These are phyloP conservation scores for Alternaria novae-zelandiae DNA, from an alignment of 2,329 filamentous ascomycete species.

Conservation along the genomic window DNA sequence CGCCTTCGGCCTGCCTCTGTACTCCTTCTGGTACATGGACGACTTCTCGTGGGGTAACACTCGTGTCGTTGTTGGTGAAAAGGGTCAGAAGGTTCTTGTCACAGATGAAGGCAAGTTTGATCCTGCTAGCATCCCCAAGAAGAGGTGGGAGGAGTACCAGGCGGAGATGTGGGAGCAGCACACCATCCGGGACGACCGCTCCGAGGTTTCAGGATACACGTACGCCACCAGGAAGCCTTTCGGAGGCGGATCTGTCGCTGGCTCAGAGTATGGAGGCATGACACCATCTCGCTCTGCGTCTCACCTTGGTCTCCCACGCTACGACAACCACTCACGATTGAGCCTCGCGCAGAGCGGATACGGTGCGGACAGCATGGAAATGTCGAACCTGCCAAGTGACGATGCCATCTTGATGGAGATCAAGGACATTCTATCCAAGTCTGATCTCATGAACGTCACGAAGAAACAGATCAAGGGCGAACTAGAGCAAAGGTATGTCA, in stretches of 20 bases:
- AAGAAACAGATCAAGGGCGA: slow-evolving; percentile 98
- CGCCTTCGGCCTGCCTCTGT: slow-evolving; percentile 86
- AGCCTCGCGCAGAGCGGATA: slow-evolving; percentile 66
- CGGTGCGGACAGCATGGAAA: slow-evolving; percentile 66
- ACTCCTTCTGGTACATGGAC: slow-evolving; percentile 99
- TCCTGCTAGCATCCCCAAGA: slow-evolving; percentile 87
- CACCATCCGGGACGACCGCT: slow-evolving; percentile 80
- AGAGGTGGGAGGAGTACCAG: slow-evolving; percentile 99
- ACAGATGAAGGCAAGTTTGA: slow-evolving; percentile 99
- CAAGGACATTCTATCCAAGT: slow-evolving; percentile 86
- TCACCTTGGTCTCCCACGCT: slow-evolving; percentile 63
- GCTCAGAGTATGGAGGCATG: slow-evolving; percentile 69
- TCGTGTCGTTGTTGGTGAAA: slow-evolving; percentile 92
- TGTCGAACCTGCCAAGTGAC: slow-evolving; percentile 82
- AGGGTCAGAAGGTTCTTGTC: slow-evolving; percentile 88
- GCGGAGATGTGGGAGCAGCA: slow-evolving; percentile 96
- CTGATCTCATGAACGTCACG: slow-evolving; percentile 95
- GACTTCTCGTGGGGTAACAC: slow-evolving; percentile 99
- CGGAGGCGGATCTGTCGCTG: slow-evolving; percentile 54
- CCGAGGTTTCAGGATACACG: slow-evolving; percentile 90
- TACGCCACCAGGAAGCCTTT: slow-evolving; percentile 82
- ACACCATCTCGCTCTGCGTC: slow-evolving; percentile 63
- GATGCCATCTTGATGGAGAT: slow-evolving; percentile 93
- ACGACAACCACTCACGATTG: slow-evolving; percentile 50
- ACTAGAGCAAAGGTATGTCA: slow-evolving; percentile 72